A percentile compares a stretch with the other conserved stretches of the same genome.
These are phyloP conservation scores for Lachnum nothofagi DNA, from an alignment of 2,329 filamentous ascomycete genomes.

Conservation along the genomic window DNA sequence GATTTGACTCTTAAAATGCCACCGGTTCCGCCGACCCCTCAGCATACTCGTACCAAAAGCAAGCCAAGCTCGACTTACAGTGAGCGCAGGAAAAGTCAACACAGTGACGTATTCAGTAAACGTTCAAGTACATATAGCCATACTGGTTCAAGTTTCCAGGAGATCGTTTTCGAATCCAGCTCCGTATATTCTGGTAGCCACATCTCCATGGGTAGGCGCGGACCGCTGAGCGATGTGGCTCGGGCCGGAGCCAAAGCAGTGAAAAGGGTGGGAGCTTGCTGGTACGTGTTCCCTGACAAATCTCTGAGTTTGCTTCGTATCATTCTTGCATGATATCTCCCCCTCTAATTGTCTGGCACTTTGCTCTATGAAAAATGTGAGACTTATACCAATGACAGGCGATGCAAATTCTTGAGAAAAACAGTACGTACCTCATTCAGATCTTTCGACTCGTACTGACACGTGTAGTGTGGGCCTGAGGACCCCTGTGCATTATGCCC, in stretches of 20 bases:
- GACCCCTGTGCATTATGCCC: slow-evolving; percentile 12
- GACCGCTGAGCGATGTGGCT: neutral
- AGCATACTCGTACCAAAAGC: neutral
- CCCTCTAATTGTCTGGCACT: neutral
- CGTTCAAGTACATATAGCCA: neutral
- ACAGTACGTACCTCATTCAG: slow-evolving; percentile 2
- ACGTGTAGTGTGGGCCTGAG: slow-evolving; percentile 7
- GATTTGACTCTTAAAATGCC: neutral
- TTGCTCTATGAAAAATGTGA: too few species aligned
- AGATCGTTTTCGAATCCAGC: neutral
- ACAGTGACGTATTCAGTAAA: neutral
- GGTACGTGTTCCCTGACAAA: neutral
- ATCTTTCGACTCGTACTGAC: neutral
- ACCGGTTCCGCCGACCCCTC: neutral
- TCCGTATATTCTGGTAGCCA: neutral
- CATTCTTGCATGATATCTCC: too few species aligned
- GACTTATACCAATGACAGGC: neutral
- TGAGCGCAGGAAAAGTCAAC: neutral
- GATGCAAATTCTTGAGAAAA: slow-evolving; percentile 16
- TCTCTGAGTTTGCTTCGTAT: too few species aligned
- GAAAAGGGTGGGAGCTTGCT: neutral
- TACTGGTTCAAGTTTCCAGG: neutral
- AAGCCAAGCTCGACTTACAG: neutral
- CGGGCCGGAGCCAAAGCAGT: neutral
- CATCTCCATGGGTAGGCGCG: neutral